A percentile compares a stretch with the other conserved stretches of the same genome.
These are phyloP conservation scores for Daucus carota DNA, from an alignment of 129 eudicot genomes.

Conservation along the genomic window DH1_v3.0 NC_030383.2:57098501-57099000, in stretches of 20 bases:
- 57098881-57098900: no score
- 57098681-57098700: background rate
- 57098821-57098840: no score
- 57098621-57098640: background rate
- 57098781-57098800: background rate
- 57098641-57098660: constrained; percentile 6
- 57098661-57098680: background rate
- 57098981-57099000: no score
- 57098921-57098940: no score
- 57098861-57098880: no score
- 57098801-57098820: no score
- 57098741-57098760: background rate
- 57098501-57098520: constrained; percentile 79
- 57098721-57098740: background rate
- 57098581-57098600: constrained; percentile 21
- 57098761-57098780: constrained; percentile 3
- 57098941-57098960: no score
- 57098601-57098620: constrained; percentile 44
- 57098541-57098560: constrained; percentile 58
- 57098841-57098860: no score
- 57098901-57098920: no score
- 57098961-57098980: no score
- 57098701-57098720: background rate
- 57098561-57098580: constrained; percentile 23
- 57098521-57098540: constrained; percentile 67